Base-by-base conservation (phyloP, 345 rosid species). In the Eucalyptus coolabah region DNA sequence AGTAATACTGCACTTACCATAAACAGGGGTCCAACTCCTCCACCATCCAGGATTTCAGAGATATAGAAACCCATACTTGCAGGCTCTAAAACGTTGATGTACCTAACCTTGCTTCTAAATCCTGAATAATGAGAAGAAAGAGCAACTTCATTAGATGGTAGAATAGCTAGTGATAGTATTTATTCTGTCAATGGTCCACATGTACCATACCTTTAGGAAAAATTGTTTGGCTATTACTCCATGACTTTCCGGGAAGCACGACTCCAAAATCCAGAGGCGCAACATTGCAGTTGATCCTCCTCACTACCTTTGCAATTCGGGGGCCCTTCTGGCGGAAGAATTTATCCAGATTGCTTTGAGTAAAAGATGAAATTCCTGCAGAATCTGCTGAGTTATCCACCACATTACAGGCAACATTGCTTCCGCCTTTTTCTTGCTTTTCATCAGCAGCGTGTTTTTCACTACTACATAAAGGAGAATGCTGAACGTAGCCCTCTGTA, bases 231-330 rank as follows among this genome's bases (percentile, higher is more conserved):
- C 95, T 93, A 91, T 93, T 96, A 89, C 99, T 95, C 99, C 99
- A 98, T 69, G 91, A 93, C 90, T 95, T 98, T 81, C 96, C 98
- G 88, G 97, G 91, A 86, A 95, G 96, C 91, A 98, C 97, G 90
- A 89, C 94, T 50, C 99, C 99, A 89, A 90, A 94, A 85, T 93
- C 96, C 91, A 96, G 89, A 89, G 97, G 96, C 94, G 96, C 99
- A 86, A 96, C 99, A 91, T 92, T 96, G 94, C 99, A 96, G 89
- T 94, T 98, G 93, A 98, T 97, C 92, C 99, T 96, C 90, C 99
- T 93, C 89, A 97, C 99, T 23, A 98, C 96, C 97, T 98, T 98
- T 26, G 99, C 99, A 91, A 98, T 96, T 59, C 99, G 99, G 40
- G 99, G 99, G 90, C 99, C 99, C 92, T 96, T 98, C 91, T 96